These are phyloP conservation scores for Blastobotrys aristatus DNA, from an alignment of 1,139 yeast species.

Conservation along the genomic window DNA sequence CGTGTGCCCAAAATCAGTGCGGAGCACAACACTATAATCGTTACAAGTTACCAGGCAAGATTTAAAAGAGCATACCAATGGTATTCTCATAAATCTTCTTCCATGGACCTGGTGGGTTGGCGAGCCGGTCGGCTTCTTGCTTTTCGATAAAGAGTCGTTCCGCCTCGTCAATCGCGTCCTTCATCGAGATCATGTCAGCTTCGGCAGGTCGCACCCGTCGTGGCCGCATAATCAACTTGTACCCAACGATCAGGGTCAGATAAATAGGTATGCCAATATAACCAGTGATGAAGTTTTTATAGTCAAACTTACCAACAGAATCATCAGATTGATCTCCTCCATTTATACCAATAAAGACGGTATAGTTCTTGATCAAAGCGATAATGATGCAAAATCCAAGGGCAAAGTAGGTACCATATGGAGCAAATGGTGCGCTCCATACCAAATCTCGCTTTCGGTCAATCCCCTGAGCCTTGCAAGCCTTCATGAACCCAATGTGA, in stretches of 20 bases:
- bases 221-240: constrained; percentile 46
- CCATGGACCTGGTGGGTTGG: constrained; percentile 1
- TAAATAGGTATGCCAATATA: constrained; percentile 61
- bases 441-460: constrained; percentile 43
- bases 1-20: too few species aligned
- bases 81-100: neutral
- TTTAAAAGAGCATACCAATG: neutral
- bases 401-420: constrained; percentile 50
- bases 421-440: constrained; percentile 49
- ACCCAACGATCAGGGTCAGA: constrained; percentile 49
- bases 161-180: constrained; percentile 1
- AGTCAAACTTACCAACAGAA: constrained; percentile 49
- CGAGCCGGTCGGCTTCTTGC: neutral
- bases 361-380: constrained; percentile 67
- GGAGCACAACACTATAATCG: too few species aligned
- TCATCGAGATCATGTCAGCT: constrained; percentile 36
- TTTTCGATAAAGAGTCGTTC: constrained; percentile 1
- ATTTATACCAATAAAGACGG: constrained; percentile 60
- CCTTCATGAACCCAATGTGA: constrained; percentile 48
- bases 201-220: constrained; percentile 36
- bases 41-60: too few species aligned
- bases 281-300: constrained; percentile 65
- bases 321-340: too few species aligned
- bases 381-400: constrained; percentile 51
- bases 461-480: constrained; percentile 55